Conservation (phyloP, 768 basidiomycete species). For the Antrodiella citrinella region DNA sequence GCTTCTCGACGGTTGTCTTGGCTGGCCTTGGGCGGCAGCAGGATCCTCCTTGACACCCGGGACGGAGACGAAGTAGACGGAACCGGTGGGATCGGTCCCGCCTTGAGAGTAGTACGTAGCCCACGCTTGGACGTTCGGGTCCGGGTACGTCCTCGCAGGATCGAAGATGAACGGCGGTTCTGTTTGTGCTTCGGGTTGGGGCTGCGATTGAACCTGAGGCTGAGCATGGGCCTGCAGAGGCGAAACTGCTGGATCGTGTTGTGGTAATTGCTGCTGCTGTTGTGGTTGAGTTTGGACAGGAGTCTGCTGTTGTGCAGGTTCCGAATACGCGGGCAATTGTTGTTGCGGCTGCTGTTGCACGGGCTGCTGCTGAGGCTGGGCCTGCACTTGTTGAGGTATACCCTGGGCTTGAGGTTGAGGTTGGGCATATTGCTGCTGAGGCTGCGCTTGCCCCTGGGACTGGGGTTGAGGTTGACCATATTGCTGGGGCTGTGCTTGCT, state of each 20-base stretch:
- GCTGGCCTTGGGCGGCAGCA: background rate
- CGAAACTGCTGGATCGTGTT: too few species aligned
- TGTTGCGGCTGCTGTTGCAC: slow-evolving; percentile 26
- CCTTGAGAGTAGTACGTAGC: slow-evolving; percentile 80
- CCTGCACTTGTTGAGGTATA: slow-evolving; percentile 24
- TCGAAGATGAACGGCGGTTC: slow-evolving; percentile 52
- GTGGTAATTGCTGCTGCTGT: slow-evolving; percentile 18
- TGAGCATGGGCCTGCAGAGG: slow-evolving; percentile 14
- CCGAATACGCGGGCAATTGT: background rate
- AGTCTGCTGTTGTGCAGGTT: slow-evolving; percentile 17
- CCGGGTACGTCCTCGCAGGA: slow-evolving; percentile 59
- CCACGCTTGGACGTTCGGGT: slow-evolving; percentile 82
- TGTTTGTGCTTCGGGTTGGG: slow-evolving; percentile 20
- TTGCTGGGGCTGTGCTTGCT: slow-evolving; percentile 13
- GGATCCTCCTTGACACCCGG: slow-evolving; percentile 57
- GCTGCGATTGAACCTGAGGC: slow-evolving; percentile 27
- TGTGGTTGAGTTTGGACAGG: slow-evolving; percentile 19
- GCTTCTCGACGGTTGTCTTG: background rate
- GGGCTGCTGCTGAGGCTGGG: slow-evolving; percentile 9
- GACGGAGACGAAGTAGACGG: slow-evolving; percentile 74
- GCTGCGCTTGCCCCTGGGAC: slow-evolving; percentile 9
- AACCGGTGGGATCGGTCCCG: slow-evolving; percentile 62
- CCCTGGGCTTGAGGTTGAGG: slow-evolving; percentile 17
- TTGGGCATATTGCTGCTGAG: slow-evolving; percentile 21
- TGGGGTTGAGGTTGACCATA: slow-evolving; percentile 10